Conservation (phyloP, 2,329 filamentous ascomycete species). For the Talaromyces sp. region DNA sequence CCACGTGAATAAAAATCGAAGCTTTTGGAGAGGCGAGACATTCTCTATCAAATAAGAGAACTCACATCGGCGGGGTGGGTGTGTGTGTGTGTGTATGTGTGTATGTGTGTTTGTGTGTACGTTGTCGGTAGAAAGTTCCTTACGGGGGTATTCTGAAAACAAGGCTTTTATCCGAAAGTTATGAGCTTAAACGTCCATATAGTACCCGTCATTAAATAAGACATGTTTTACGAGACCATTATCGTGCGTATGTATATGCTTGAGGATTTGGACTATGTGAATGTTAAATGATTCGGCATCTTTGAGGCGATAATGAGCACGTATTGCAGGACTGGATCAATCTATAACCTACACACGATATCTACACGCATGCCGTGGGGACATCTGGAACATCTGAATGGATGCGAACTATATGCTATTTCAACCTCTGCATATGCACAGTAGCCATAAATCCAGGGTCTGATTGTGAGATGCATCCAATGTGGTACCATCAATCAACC, state of each 20-base stretch:
- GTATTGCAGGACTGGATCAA: neutral
- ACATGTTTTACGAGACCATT: neutral
- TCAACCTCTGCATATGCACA: neutral
- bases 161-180: neutral
- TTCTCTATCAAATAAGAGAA: constrained; percentile 58
- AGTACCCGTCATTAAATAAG: neutral
- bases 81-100: constrained; percentile 4
- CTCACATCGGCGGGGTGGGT: constrained; percentile 6
- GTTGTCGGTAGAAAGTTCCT: neutral
- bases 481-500: neutral
- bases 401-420: neutral
- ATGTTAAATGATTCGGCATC: neutral
- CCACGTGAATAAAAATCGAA: constrained; percentile 59
- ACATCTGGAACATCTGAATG: too few species aligned
- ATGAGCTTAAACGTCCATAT: neutral
- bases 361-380: too few species aligned
- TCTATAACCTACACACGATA: too few species aligned
- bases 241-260: constrained; percentile 3
- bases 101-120: constrained; percentile 4
- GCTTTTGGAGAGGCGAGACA: constrained; percentile 59
- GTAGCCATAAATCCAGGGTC: neutral
- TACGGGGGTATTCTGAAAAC: neutral
- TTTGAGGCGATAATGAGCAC: neutral
- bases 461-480: neutral
- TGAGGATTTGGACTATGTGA: neutral